Base-by-base conservation (phyloP, 208 protist species). In the Trypanosoma platydactyli region DNA sequence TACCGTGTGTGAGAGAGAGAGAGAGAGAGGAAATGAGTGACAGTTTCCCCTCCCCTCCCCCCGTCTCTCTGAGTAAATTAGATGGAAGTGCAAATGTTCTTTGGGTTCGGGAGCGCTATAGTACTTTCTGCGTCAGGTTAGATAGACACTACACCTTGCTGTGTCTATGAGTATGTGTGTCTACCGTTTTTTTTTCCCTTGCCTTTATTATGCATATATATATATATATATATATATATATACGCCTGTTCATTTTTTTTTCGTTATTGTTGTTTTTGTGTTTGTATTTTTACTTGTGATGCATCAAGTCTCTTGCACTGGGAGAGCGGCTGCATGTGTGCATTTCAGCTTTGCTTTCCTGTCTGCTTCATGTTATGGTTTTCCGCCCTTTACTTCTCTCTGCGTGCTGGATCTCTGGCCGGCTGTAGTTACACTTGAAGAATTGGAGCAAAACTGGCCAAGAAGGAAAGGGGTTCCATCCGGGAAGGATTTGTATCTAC, bases 401-500 rank as follows among this genome's bases (percentile, higher is more conserved):
- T 58, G 27, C 66, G 6, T 73, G 16, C 57, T 66, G 29, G 18
- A 55, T 45, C 56, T 48, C 52, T 25, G 13, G 30, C 64, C 56
- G 13, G 40, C 29, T 63, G 20, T 41, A 45, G 20, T 72, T 72
- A 20, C 29, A 64, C 35, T 25, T 50, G 30, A 46, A 12, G 27
- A 46, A 33, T 56, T 41, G 20, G 40, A 45, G 40, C 27, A 60
- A 60, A 71, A 41, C 66, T 71, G 66, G 44, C 66, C 66, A 64
- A 38, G 7, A 22, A 71, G 24, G 12, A 45, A 45, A 44, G 35
- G 18, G 16, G 3, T 24, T 56, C 16, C 18, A 11, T 33, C 50
- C 22, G 57, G 55, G 66, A 64, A 63, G 57, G 46, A 71, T 72
- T 11, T 65, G 77, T 46, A 49, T 59, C 40, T 45, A 40, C 16